Evolutionary conservation across 1,284 basidiomycete genomes (phyloP), one percentile per base, ranked within the genome.

Genomic region (Trametes pubescens): DNA sequence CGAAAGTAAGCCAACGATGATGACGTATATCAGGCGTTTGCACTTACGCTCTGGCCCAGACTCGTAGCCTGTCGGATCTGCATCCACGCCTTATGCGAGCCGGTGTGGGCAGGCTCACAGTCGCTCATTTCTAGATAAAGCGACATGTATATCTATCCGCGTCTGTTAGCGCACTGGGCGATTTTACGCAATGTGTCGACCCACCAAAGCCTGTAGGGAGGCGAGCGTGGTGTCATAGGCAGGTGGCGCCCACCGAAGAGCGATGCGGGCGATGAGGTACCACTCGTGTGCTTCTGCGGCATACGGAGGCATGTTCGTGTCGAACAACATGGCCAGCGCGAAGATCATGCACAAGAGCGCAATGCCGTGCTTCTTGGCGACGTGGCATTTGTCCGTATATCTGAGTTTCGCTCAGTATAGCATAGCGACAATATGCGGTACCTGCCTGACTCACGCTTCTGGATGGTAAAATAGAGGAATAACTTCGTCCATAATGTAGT

Each of bases 91-190:
- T 78, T 76, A 63, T 83, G 82, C 1, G 82, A 81, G 18, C 80
- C 81, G 44, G 78, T 75, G 21, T 80, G 78, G 1, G 76, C 67
- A 4, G 75, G 72, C 60, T 84, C 80, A 51, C 79, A 76, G 64
- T 88, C 87, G 37, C 81, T 83, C 57, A 88, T 72, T 57, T 89
- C 84, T 16, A 85, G 76, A 72, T 84, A 90, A 53, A 83, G 80
- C 4, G 82, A 80, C 71, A 86, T 79, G 70, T 89, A 87, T 32
- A 84, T 75, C 87, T 89, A 22, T 5, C 10, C 44, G 8, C 47
- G 0, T 0, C 9, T 7, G 16, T 54, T 16, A 54, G 24, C 9
- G 22, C 10, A 6, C 14, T 11, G 26, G 49, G 7, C 26, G 62
- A 38, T 57, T 57, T 52, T 6, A 0, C 37, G 34, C 26, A 49